Conservation (phyloP, 371 early-diverging fungal species). For the Rhizopus arrhizus region DNA sequence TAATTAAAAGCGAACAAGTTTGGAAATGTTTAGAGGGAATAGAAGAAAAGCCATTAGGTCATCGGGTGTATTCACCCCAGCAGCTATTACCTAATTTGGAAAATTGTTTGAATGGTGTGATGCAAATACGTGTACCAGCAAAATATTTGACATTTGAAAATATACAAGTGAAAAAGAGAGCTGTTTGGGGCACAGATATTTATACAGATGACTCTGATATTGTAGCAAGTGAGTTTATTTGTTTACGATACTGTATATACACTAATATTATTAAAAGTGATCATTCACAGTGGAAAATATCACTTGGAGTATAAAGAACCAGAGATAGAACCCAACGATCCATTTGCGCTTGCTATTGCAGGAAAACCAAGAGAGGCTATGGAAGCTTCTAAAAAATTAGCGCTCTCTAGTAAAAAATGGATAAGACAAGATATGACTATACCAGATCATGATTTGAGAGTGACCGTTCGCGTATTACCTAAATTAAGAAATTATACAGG, state of each 20-base stretch:
- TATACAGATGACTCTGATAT: conserved; percentile 90
- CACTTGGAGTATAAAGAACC: conserved; percentile 31
- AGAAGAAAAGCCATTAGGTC: conserved; percentile 51
- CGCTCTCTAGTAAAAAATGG: conserved; percentile 24
- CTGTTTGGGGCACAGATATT: conserved; percentile 86
- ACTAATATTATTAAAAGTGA: conserved; percentile 27
- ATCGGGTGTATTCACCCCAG: conserved; percentile 53
- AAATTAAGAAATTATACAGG: conserved; percentile 71
- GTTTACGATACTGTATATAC: neutral
- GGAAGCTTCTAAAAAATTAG: conserved; percentile 26
- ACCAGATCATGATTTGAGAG: conserved; percentile 63
- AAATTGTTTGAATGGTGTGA: conserved; percentile 51
- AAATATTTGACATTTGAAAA: conserved; percentile 60
- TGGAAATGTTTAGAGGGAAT: conserved; percentile 43
- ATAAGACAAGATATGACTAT: conserved; percentile 9
- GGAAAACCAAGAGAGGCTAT: conserved; percentile 30
- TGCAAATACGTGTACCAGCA: conserved; percentile 62
- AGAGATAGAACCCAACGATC: conserved; percentile 29
- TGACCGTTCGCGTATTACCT: conserved; percentile 76
- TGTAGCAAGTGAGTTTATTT: conserved; percentile 66
- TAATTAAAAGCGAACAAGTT: conserved; percentile 55
- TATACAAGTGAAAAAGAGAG: conserved; percentile 56
- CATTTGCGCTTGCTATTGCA: conserved; percentile 33
- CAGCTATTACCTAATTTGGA: conserved; percentile 55
- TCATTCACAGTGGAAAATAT: conserved; percentile 49